phyloP scores from a whole-genome alignment of 495 filamentous ascomycete species.

The Xylaria nigripes region DNA sequence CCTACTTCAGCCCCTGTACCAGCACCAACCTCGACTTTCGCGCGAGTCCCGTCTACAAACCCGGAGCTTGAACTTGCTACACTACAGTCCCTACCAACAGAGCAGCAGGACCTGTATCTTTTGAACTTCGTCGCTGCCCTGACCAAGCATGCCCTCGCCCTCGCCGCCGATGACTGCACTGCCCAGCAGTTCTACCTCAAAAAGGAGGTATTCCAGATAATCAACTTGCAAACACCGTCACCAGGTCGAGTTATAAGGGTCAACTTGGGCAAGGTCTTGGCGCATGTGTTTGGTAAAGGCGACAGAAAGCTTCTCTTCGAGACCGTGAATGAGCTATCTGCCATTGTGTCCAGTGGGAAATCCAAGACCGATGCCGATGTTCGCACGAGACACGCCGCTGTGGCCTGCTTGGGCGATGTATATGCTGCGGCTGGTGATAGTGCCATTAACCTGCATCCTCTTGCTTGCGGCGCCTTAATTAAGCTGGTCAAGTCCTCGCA shows the following conservation, averaged over 20 bases:
- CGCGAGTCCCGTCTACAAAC: conserved; percentile 31
- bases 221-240: conserved; percentile 75
- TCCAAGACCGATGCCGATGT: conserved; percentile 60
- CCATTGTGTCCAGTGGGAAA: conserved; percentile 68
- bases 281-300: conserved; percentile 75
- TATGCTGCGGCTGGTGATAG: conserved; percentile 88
- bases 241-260: conserved; percentile 86
- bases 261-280: conserved; percentile 76
- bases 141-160: conserved; percentile 65
- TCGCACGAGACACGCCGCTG: conserved; percentile 73
- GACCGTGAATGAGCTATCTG: conserved; percentile 79
- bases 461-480: conserved; percentile 61
- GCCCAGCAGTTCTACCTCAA: conserved; percentile 83
- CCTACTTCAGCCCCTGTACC: conserved; percentile 8
- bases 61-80: conserved; percentile 78
- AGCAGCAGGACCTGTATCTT: conserved; percentile 92
- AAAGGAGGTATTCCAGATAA: conserved; percentile 81
- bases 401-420: conserved; percentile 79
- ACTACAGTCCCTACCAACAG: conserved; percentile 80
- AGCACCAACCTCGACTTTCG: conserved; percentile 20
- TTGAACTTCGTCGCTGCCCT: conserved; percentile 81
- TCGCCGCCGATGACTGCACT: conserved; percentile 70
- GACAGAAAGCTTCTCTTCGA: conserved; percentile 90
- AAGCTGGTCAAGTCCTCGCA: conserved; percentile 74
- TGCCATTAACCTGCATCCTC: conserved; percentile 72